Percentiles rank a stretch among this genome's conserved stretches.
phyloP scores from a whole-genome alignment of 495 filamentous ascomycete species.

The Annulohypoxylon nitens region DNA sequence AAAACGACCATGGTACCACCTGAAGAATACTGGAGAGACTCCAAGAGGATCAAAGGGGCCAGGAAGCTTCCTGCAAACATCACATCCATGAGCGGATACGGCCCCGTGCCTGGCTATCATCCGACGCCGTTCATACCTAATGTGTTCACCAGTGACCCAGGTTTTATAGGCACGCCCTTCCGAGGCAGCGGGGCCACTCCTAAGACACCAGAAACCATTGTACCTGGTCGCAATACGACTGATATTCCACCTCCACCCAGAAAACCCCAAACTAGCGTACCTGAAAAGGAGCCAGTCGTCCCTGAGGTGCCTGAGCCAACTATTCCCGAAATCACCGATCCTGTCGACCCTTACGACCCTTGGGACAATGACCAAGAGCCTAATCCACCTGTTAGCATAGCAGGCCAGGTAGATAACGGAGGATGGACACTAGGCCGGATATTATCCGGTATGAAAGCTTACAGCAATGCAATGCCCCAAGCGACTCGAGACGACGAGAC shows the following conservation, averaged over 20 bases:
- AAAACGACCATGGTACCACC: constrained; percentile 4
- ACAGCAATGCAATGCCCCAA: not conserved
- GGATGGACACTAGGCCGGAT: not conserved
- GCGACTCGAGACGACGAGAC: too few species aligned
- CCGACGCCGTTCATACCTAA: constrained; percentile 18
- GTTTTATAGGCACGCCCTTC: constrained; percentile 5
- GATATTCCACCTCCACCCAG: not conserved
- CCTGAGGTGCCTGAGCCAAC: too few species aligned
- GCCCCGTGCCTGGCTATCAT: constrained; percentile 36
- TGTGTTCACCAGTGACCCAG: constrained; percentile 38
- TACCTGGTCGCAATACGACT: not conserved
- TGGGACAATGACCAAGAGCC: too few species aligned
- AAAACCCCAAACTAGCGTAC: not conserved
- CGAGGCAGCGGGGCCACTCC: not conserved
- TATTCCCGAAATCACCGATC: too few species aligned
- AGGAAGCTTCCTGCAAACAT: constrained; percentile 38
- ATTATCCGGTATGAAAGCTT: not conserved
- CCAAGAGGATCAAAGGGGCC: constrained; percentile 12
- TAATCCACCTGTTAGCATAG: too few species aligned
- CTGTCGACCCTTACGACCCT: too few species aligned
- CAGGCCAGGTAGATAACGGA: too few species aligned
- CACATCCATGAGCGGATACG: constrained; percentile 4
- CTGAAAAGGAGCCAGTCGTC: too few species aligned
- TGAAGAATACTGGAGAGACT: constrained; percentile 13
- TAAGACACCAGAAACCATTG: too few species aligned